Conservation (phyloP, 208 protist species). For the Trypanosoma congolense region DNA sequence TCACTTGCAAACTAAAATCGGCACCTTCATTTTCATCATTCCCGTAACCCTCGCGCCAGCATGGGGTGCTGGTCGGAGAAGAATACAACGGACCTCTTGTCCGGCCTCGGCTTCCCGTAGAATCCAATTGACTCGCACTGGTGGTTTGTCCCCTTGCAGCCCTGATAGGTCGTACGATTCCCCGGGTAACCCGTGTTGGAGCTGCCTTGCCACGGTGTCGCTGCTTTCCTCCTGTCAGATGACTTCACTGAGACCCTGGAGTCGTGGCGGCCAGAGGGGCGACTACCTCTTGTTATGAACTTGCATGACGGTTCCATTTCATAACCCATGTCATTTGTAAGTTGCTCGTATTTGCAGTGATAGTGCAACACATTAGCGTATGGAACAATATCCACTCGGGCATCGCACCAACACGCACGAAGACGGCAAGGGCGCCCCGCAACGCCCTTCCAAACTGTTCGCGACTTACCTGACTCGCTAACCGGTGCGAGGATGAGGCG, state of each 20-base stretch:
- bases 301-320: conserved; percentile 12
- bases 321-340: conserved; percentile 4
- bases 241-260: background rate
- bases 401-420: conserved; percentile 78
- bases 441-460: conserved; percentile 16
- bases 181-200: background rate
- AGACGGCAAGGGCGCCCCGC: conserved; percentile 26
- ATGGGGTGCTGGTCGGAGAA: conserved; percentile 19
- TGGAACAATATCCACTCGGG: conserved; percentile 36
- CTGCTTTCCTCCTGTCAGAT: background rate
- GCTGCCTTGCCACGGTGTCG: background rate
- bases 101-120: conserved; percentile 17
- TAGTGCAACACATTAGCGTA: conserved; percentile 78
- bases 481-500: conserved; percentile 5
- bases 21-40: background rate
- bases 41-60: background rate
- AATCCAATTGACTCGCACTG: conserved; percentile 36
- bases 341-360: conserved; percentile 60
- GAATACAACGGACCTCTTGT: conserved; percentile 29
- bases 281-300: conserved; percentile 3
- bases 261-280: background rate
- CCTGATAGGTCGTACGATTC: conserved; percentile 29
- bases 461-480: background rate
- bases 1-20: background rate
- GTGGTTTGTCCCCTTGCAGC: conserved; percentile 69